Percentiles rank a stretch among this genome's conserved stretches.
phyloP scores from a whole-genome alignment of 495 filamentous ascomycete genomes.

The Schizothecium vesticola region DNA sequence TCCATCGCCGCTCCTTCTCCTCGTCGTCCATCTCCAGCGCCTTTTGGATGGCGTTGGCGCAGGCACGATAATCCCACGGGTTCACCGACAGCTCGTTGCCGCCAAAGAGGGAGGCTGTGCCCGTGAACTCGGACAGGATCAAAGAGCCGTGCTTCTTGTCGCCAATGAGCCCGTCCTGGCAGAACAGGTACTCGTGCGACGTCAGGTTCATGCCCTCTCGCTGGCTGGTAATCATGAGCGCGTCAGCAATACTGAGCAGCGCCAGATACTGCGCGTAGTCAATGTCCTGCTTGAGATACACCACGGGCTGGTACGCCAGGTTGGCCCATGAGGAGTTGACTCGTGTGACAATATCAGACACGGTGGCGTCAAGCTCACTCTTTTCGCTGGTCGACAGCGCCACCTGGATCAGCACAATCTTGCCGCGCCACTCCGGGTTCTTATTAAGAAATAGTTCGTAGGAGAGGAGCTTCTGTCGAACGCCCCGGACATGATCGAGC shows the following conservation, averaged over 20 bases:
- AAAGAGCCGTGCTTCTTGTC: conserved; percentile 78
- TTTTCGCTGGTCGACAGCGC: conserved; percentile 84
- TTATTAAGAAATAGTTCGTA: conserved; percentile 92
- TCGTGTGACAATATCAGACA: conserved; percentile 86
- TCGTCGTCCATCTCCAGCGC: conserved; percentile 70
- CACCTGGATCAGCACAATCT: conserved; percentile 87
- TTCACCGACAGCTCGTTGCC: conserved; percentile 76
- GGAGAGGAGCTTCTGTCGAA: conserved; percentile 84
- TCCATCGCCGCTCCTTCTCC: conserved; percentile 71
- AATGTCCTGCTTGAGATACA: conserved; percentile 94
- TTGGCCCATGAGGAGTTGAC: conserved; percentile 87
- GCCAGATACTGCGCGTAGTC: conserved; percentile 86
- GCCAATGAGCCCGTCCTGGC: conserved; percentile 73
- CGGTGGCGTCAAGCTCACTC: conserved; percentile 75
- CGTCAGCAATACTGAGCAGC: conserved; percentile 79
- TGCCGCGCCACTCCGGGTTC: conserved; percentile 80
- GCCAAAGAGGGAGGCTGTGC: conserved; percentile 78
- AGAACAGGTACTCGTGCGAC: conserved; percentile 85
- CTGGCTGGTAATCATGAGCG: conserved; percentile 85
- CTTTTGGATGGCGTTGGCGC: conserved; percentile 72
- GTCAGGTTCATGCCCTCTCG: conserved; percentile 96
- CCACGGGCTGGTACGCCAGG: conserved; percentile 79
- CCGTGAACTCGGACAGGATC: conserved; percentile 90
- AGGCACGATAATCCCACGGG: conserved; percentile 86
- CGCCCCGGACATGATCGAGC: conserved; percentile 83